phyloP scores from a whole-genome alignment of 345 rosid genomes.

The Lagerstroemia speciosa region DNA sequence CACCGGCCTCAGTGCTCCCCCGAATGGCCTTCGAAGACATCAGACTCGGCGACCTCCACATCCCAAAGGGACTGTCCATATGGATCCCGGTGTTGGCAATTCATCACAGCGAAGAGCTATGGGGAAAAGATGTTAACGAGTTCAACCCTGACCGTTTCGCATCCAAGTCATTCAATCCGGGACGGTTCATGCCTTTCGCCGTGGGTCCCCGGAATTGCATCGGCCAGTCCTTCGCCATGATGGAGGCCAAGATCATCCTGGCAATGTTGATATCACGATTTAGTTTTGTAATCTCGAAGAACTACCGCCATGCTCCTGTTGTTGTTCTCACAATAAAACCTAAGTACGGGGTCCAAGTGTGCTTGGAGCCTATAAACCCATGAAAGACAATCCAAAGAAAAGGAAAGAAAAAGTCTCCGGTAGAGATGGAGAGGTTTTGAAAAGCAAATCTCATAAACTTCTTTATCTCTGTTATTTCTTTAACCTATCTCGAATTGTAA shows the following conservation, averaged over 20 bases:
- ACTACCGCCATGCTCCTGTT: slow-evolving; percentile 41
- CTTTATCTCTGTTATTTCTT: too few species aligned
- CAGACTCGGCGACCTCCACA: slow-evolving; percentile 58
- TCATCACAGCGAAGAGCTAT: slow-evolving; percentile 71
- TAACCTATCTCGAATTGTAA: too few species aligned
- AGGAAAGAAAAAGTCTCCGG: too few species aligned
- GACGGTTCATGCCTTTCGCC: slow-evolving; percentile 42
- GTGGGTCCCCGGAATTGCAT: slow-evolving; percentile 53
- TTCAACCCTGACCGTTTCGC: slow-evolving; percentile 79
- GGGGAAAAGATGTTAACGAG: slow-evolving; percentile 86
- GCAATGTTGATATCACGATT: slow-evolving; percentile 35
- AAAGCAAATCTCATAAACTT: too few species aligned
- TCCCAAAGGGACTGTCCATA: slow-evolving; percentile 83
- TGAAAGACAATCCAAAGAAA: too few species aligned
- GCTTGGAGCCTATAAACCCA: background rate
- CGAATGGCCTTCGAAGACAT: slow-evolving; percentile 90
- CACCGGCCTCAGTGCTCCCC: slow-evolving; percentile 82
- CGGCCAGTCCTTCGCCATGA: slow-evolving; percentile 43
- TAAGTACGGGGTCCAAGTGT: slow-evolving; percentile 40
- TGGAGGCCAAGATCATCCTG: slow-evolving; percentile 43
- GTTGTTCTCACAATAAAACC: slow-evolving; percentile 38
- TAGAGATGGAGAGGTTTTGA: too few species aligned
- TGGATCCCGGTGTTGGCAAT: slow-evolving; percentile 96
- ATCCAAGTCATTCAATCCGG: slow-evolving; percentile 33
- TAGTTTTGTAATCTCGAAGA: slow-evolving; percentile 29